Evolutionary conservation across 1,284 basidiomycete species (phyloP).

Genomic region (Sanghuangporus weigelae): DNA sequence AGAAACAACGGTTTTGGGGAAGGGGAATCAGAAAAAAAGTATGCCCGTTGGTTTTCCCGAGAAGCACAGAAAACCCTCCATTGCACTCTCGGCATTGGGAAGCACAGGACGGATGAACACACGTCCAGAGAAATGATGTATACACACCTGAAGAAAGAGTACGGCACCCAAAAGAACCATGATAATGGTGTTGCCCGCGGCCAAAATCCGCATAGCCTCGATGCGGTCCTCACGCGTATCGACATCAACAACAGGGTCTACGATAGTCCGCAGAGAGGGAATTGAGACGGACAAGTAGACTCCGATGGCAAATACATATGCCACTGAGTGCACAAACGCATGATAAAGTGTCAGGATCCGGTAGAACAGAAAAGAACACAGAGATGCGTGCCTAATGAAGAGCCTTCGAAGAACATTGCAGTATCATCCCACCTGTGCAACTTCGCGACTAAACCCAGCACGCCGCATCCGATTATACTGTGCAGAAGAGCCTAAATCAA

Average conservation of each 20-base stretch:
- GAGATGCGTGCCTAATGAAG: constrained; percentile 58
- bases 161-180: constrained; percentile 61
- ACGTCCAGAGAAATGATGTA: neutral
- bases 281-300: constrained; percentile 80
- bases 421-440: constrained; percentile 84
- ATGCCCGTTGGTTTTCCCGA: constrained; percentile 18
- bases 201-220: constrained; percentile 74
- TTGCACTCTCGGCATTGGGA: neutral
- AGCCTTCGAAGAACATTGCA: constrained; percentile 89
- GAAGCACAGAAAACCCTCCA: constrained; percentile 12
- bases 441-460: constrained; percentile 71
- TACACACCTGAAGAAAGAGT: constrained; percentile 65
- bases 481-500: constrained; percentile 64
- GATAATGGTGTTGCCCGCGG: constrained; percentile 82
- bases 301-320: constrained; percentile 68
- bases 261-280: constrained; percentile 69
- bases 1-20: neutral
- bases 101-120: constrained; percentile 8
- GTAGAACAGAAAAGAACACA: constrained; percentile 5
- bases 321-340: constrained; percentile 38
- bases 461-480: constrained; percentile 70
- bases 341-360: neutral
- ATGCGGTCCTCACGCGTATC: constrained; percentile 62
- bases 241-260: constrained; percentile 44
- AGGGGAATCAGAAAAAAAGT: constrained; percentile 1